These are phyloP conservation scores for Trichoderma gracile DNA, from an alignment of 2,329 filamentous ascomycete species.

Conservation along the genomic window DNA sequence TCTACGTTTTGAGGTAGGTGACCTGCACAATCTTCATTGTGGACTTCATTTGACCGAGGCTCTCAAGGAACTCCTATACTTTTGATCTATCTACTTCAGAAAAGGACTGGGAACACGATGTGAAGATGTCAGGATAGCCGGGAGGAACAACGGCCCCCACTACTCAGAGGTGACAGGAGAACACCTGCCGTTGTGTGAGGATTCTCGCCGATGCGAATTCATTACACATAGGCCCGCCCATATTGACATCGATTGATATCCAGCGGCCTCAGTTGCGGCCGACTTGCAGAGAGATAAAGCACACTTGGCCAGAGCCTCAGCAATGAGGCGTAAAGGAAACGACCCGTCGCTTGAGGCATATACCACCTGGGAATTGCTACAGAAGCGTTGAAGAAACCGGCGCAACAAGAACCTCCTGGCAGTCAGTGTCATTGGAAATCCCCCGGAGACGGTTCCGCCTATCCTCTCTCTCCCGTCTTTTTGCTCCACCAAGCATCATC, in stretches of 20 bases:
- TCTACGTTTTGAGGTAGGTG: too few relatives aligned
- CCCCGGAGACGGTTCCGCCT: background rate
- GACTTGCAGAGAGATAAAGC: background rate
- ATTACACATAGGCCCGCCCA: background rate
- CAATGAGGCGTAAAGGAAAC: background rate
- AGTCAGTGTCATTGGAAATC: slow-evolving; percentile 13
- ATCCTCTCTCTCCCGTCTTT: background rate
- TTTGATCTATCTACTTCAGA: too few relatives aligned
- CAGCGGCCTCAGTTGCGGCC: background rate
- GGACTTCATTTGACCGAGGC: background rate
- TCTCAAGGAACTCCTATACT: background rate
- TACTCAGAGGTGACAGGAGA: background rate
- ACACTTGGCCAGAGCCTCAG: background rate
- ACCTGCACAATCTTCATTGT: background rate
- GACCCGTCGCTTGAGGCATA: background rate
- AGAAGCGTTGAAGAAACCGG: slow-evolving; percentile 17
- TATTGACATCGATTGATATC: background rate
- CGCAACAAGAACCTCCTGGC: slow-evolving; percentile 15
- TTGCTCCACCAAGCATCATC: background rate
- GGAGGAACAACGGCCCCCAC: too few relatives aligned
- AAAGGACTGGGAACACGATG: too few relatives aligned
- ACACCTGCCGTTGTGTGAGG: too few relatives aligned
- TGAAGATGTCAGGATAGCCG: background rate
- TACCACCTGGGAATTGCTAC: background rate
- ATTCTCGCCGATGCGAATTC: background rate